Evolutionary conservation across 352 stramenopile species (phyloP).

Genomic region (Globisporangium acanthophoron): DNA sequence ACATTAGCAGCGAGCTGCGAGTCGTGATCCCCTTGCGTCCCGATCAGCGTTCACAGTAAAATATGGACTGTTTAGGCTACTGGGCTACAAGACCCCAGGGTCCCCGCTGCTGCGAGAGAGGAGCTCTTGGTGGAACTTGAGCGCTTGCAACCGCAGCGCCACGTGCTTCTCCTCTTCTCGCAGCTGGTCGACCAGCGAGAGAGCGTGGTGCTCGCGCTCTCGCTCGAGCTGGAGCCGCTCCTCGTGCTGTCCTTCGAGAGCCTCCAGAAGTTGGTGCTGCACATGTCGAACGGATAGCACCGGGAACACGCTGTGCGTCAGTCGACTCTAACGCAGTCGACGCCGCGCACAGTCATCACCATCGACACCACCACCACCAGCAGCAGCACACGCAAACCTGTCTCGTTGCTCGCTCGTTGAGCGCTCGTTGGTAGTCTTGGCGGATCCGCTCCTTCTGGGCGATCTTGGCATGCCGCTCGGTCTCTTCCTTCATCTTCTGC

Average conservation of each 20-base stretch:
- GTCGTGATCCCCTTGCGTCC: too few relatives aligned
- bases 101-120: conserved; percentile 21
- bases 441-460: conserved; percentile 45
- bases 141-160: conserved; percentile 40
- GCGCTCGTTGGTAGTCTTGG: conserved; percentile 28
- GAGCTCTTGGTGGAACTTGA: conserved; percentile 48
- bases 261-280: conserved; percentile 36
- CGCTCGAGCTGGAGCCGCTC: conserved; percentile 33
- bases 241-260: conserved; percentile 28
- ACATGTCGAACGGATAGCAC: background rate
- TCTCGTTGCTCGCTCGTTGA: conserved; percentile 27
- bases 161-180: conserved; percentile 55
- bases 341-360: background rate
- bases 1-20: too few relatives aligned
- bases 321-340: background rate
- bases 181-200: conserved; percentile 34
- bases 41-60: background rate
- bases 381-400: conserved; percentile 18
- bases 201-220: conserved; percentile 32
- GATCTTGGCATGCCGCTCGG: conserved; percentile 22
- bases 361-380: background rate
- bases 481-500: conserved; percentile 41
- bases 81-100: background rate
- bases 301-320: background rate
- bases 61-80: background rate